These are phyloP conservation scores for Geotrichum candidum DNA, from an alignment of 1,139 yeast species.

Conservation along the genomic window DNA sequence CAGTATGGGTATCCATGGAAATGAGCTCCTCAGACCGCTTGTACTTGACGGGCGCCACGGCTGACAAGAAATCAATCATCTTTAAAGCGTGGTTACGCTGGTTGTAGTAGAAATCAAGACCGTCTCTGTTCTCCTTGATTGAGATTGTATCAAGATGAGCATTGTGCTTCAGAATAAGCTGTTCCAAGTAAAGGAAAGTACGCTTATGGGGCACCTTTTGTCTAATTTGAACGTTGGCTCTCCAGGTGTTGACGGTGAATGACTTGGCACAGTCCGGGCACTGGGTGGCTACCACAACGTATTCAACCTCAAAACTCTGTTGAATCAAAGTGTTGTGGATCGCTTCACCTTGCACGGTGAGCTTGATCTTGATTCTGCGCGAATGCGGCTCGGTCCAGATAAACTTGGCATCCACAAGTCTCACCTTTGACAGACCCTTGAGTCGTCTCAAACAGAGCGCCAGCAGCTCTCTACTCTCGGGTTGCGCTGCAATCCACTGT, in stretches of 20 bases:
- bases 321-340: conserved; percentile 87
- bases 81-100: conserved; percentile 88
- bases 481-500: conserved; percentile 86
- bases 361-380: conserved; percentile 80
- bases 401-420: conserved; percentile 89
- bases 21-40: conserved; percentile 89
- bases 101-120: conserved; percentile 86
- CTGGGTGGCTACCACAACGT: conserved; percentile 90
- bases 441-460: conserved; percentile 86
- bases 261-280: conserved; percentile 98
- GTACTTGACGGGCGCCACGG: conserved; percentile 82
- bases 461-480: conserved; percentile 86
- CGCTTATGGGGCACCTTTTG: conserved; percentile 96
- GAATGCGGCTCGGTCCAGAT: conserved; percentile 99
- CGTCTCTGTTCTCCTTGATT: conserved; percentile 88
- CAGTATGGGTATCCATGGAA: conserved; percentile 88
- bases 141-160: conserved; percentile 94
- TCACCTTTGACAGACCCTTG: conserved; percentile 80
- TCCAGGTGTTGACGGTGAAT: conserved; percentile 94
- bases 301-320: conserved; percentile 93
- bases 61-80: conserved; percentile 82
- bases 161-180: conserved; percentile 83
- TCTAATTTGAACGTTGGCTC: conserved; percentile 93
- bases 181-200: conserved; percentile 91
- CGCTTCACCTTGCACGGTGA: conserved; percentile 94